phyloP scores from a whole-genome alignment of 164 flowering plant genomes.

The Protea cynaroides region DNA sequence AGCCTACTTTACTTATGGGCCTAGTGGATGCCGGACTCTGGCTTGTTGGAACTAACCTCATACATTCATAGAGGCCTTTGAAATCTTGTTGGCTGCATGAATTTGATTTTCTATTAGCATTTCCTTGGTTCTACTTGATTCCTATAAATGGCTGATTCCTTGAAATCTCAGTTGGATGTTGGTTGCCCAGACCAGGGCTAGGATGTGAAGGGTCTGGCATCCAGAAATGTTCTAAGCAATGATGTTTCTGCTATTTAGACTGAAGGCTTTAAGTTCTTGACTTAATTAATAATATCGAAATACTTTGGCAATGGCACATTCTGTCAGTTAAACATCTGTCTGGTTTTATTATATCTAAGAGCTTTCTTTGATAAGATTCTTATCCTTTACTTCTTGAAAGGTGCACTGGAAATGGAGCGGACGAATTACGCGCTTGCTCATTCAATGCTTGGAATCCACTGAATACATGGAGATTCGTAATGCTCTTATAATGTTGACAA shows the following conservation, averaged over 20 bases:
- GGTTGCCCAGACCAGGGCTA: neutral
- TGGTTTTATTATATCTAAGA: neutral
- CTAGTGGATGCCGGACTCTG: no score
- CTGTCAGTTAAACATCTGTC: neutral
- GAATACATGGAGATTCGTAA: conserved; percentile 98
- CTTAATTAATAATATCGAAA: neutral
- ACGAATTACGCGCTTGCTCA: conserved; percentile 75
- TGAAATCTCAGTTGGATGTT: neutral
- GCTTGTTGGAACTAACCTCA: no score
- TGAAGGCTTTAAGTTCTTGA: neutral
- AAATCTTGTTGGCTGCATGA: no score
- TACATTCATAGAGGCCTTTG: no score
- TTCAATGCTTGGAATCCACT: conserved; percentile 90
- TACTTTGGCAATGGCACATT: no score
- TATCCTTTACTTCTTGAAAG: conserved; percentile 28
- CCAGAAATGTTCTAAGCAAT: neutral
- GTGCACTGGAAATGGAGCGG: conserved; percentile 99
- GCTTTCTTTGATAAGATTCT: neutral
- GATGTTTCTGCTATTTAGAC: neutral
- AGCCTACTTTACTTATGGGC: no score
- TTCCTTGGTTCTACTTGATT: no score
- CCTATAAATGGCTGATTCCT: neutral
- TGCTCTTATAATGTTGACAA: conserved; percentile 86
- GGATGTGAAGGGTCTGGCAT: neutral
- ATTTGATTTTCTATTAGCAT: no score